These are phyloP conservation scores for Ophiostoma sp. DNA, from an alignment of 2,329 filamentous ascomycete species.

Conservation along the genomic window DNA sequence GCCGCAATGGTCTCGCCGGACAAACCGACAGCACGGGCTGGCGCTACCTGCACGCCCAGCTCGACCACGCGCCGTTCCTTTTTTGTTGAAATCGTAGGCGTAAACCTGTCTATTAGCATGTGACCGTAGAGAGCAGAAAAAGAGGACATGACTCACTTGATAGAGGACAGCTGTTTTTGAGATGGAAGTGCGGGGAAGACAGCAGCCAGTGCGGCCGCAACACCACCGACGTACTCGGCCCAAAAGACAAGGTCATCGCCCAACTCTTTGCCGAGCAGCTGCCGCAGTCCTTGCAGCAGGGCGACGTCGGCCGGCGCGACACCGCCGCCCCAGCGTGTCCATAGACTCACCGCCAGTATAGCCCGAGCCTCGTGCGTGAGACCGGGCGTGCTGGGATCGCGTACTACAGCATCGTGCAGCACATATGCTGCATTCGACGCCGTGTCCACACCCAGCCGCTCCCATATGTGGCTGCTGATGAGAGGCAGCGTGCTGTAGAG, in stretches of 20 bases:
- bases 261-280: slow-evolving; percentile 36
- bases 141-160: slow-evolving; percentile 27
- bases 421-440: slow-evolving; percentile 59
- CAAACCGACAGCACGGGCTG: slow-evolving; percentile 17
- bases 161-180: slow-evolving; percentile 33
- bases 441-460: slow-evolving; percentile 41
- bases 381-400: slow-evolving; percentile 64
- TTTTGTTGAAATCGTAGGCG: slow-evolving; percentile 22
- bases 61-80: slow-evolving; percentile 33
- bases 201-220: slow-evolving; percentile 41
- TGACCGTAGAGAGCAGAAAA: no score
- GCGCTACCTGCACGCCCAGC: slow-evolving; percentile 17
- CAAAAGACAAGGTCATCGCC: slow-evolving; percentile 41
- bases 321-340: slow-evolving; percentile 66
- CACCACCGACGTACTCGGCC: slow-evolving; percentile 49
- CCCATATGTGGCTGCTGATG: slow-evolving; percentile 49
- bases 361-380: slow-evolving; percentile 67
- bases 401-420: slow-evolving; percentile 65
- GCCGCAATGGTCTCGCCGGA: slow-evolving; percentile 17
- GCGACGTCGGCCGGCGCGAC: slow-evolving; percentile 45
- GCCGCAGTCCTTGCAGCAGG: slow-evolving; percentile 40
- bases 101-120: neutral
- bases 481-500: slow-evolving; percentile 35
- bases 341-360: slow-evolving; percentile 64
- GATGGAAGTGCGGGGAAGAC: slow-evolving; percentile 41